phyloP scores from a whole-genome alignment of 352 stramenopile species.

The Thraustochytrium sp. region DNA sequence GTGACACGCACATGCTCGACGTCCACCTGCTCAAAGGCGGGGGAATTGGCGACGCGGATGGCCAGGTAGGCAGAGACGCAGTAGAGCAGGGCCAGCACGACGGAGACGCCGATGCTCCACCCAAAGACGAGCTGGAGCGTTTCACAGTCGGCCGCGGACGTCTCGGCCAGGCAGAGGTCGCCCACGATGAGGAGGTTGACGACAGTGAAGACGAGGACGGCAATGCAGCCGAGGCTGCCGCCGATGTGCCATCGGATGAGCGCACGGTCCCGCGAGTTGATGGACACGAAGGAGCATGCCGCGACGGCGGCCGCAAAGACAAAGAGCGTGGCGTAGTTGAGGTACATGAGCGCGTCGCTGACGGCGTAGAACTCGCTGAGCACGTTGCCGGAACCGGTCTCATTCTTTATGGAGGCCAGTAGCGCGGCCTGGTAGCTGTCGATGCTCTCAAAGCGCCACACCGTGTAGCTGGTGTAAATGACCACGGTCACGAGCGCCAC shows the following conservation, averaged over 20 bases:
- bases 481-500: background rate
- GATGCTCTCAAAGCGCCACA: background rate
- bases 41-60: background rate
- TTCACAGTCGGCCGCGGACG: background rate
- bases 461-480: background rate
- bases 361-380: background rate
- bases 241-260: constrained; percentile 1
- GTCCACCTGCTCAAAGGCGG: background rate
- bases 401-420: background rate
- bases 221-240: background rate
- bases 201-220: background rate
- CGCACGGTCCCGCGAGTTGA: background rate
- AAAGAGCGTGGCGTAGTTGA: background rate
- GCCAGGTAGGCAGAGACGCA: background rate
- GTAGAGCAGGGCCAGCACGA: background rate
- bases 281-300: background rate
- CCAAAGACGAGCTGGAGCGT: background rate
- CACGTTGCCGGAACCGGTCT: background rate
- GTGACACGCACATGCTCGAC: background rate
- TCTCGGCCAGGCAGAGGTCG: background rate
- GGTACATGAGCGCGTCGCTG: background rate
- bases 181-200: constrained; percentile 12
- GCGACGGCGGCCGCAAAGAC: background rate
- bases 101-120: background rate
- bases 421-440: background rate